Evolutionary conservation across 2,329 filamentous ascomycete species (phyloP).

Genomic region (Curvularia verruculosa): DNA sequence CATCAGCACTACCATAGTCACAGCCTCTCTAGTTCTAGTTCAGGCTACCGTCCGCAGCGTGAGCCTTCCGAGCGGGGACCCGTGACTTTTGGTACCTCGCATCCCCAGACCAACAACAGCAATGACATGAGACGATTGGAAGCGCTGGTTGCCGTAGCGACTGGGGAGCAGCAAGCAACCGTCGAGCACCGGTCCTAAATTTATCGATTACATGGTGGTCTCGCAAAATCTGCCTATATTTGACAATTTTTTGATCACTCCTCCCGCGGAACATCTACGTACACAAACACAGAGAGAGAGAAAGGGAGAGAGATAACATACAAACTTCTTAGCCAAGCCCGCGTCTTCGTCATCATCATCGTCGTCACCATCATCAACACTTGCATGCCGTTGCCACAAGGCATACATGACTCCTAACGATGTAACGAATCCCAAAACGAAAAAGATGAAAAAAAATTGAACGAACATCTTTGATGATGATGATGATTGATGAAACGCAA

Average conservation of each 20-base stretch:
- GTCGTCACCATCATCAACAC: neutral
- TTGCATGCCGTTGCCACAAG: slow-evolving; percentile 6
- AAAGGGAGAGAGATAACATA: neutral
- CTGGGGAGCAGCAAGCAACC: slow-evolving; percentile 57
- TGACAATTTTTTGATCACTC: neutral
- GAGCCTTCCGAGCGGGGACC: slow-evolving; percentile 38
- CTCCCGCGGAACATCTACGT: neutral
- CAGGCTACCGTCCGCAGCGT: slow-evolving; percentile 38
- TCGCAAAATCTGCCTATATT: neutral
- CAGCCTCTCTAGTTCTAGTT: slow-evolving; percentile 34
- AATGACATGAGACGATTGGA: slow-evolving; percentile 63
- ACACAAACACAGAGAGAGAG: neutral
- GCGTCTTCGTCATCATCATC: too few relatives aligned
- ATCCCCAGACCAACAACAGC: slow-evolving; percentile 47
- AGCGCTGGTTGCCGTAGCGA: slow-evolving; percentile 69
- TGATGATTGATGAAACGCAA: too few relatives aligned
- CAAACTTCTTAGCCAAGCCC: neutral
- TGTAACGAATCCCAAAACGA: slow-evolving; percentile 27
- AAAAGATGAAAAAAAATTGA: slow-evolving; percentile 25
- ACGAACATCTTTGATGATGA: neutral
- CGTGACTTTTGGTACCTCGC: slow-evolving; percentile 39
- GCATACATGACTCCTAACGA: slow-evolving; percentile 18
- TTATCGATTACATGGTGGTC: neutral
- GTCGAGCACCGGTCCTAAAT: slow-evolving; percentile 37
- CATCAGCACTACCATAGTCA: slow-evolving; percentile 41